A percentile compares a stretch with the other conserved stretches of the same genome.
Evolutionary conservation across 768 basidiomycete species (phyloP).

Genomic region (Suillus cothurnatus): DNA sequence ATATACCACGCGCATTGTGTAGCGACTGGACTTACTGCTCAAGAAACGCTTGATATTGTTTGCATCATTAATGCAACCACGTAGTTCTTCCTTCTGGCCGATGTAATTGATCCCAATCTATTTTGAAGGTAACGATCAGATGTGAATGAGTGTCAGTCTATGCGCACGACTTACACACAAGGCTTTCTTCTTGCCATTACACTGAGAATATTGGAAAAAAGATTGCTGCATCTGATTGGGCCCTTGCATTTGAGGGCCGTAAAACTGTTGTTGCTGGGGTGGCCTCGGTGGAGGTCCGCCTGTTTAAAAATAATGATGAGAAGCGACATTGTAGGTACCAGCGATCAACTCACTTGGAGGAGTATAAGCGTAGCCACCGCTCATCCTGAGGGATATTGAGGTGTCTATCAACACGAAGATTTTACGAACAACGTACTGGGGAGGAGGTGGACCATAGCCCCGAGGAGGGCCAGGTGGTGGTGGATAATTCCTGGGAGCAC

Average conservation of each 20-base stretch:
- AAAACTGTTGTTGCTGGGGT: conserved; percentile 58
- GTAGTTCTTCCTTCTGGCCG: conserved; percentile 64
- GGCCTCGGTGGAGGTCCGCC: conserved; percentile 52
- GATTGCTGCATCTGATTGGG: conserved; percentile 51
- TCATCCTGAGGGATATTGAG: conserved; percentile 1
- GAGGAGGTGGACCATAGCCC: conserved; percentile 6
- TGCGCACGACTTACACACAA: conserved; percentile 63
- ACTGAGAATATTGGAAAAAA: conserved; percentile 88
- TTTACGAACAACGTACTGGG: background rate
- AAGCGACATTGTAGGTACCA: background rate
- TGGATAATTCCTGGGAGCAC: conserved; percentile 15
- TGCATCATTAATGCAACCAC: conserved; percentile 93
- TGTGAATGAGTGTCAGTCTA: background rate
- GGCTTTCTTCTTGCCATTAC: conserved; percentile 86
- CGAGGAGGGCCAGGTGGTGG: conserved; percentile 22
- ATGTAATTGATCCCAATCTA: conserved; percentile 92
- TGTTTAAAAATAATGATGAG: conserved; percentile 1
- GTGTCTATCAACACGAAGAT: conserved; percentile 17
- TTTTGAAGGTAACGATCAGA: background rate
- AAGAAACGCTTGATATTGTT: conserved; percentile 80
- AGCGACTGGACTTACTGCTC: conserved; percentile 46
- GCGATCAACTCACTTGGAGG: conserved; percentile 10
- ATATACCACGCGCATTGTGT: conserved; percentile 1
- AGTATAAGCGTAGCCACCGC: conserved; percentile 7
- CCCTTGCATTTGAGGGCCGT: conserved; percentile 59